Percentiles rank a stretch among this genome's conserved stretches.
Evolutionary conservation across 2,329 filamentous ascomycete genomes (phyloP).

Genomic region (Diaporthe citriasiana): DNA sequence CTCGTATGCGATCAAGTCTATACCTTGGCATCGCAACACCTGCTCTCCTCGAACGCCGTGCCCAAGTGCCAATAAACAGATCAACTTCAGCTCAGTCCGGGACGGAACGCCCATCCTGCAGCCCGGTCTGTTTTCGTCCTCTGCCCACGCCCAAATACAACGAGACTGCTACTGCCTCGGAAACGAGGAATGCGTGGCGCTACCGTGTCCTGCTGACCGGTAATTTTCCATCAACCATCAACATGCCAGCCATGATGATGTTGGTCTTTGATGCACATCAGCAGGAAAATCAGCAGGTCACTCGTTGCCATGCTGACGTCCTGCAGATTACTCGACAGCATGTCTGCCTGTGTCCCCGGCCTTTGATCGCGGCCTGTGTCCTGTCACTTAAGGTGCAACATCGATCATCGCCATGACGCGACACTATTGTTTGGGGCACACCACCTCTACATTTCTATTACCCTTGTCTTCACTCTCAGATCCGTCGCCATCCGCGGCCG

Average conservation of each 20-base stretch:
- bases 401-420: conserved; percentile 1
- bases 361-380: conserved; percentile 7
- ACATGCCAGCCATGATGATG: conserved; percentile 2
- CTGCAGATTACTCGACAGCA: conserved; percentile 26
- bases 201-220: conserved; percentile 23
- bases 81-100: conserved; percentile 1
- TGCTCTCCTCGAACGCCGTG: neutral
- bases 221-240: conserved; percentile 27
- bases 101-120: conserved; percentile 3
- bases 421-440: neutral
- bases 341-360: conserved; percentile 8
- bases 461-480: neutral
- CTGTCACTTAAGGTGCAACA: neutral
- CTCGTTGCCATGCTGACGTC: conserved; percentile 34
- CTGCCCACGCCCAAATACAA: neutral
- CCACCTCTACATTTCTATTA: neutral
- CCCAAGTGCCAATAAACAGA: neutral
- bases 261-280: conserved; percentile 15
- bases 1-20: neutral
- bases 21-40: conserved; percentile 21
- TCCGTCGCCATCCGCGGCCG: neutral
- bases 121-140: neutral
- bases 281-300: conserved; percentile 36
- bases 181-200: conserved; percentile 1
- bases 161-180: conserved; percentile 2